Percentiles rank a stretch among this genome's conserved stretches.
phyloP scores from a whole-genome alignment of 1,284 basidiomycete genomes.

The Coriolopsis trogii region DNA sequence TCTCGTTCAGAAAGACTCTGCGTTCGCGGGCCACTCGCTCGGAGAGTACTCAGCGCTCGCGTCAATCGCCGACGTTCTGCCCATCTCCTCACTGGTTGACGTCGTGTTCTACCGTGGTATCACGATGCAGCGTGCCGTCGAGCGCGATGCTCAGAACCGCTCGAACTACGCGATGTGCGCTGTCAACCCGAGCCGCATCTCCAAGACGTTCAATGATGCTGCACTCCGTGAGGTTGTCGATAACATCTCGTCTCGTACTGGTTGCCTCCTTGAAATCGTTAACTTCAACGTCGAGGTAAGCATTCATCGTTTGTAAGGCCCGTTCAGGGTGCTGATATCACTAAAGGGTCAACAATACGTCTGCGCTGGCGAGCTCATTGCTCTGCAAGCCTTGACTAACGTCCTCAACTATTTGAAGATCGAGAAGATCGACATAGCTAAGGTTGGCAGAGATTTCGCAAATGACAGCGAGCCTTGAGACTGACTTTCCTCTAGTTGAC shows the following conservation, averaged over 20 bases:
- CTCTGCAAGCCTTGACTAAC: conserved; percentile 92
- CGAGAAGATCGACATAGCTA: conserved; percentile 94
- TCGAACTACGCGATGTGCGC: conserved; percentile 99
- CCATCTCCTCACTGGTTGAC: conserved; percentile 95
- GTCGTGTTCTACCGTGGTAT: conserved; percentile 99
- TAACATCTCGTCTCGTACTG: conserved; percentile 76
- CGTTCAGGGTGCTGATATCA: background rate
- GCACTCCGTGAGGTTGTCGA: conserved; percentile 96
- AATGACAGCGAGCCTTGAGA: background rate
- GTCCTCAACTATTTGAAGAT: conserved; percentile 97
- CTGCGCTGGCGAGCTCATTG: conserved; percentile 93
- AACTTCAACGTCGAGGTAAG: conserved; percentile 95
- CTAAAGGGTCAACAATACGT: conserved; percentile 93
- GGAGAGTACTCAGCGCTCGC: conserved; percentile 98
- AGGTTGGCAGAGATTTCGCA: conserved; percentile 55
- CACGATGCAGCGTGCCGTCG: conserved; percentile 98
- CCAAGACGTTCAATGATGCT: conserved; percentile 90
- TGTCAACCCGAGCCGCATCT: conserved; percentile 95
- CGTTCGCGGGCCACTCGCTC: conserved; percentile 97
- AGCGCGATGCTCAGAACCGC: conserved; percentile 90
- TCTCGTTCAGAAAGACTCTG: conserved; percentile 88
- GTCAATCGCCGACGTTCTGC: conserved; percentile 94
- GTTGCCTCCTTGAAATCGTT: conserved; percentile 91
- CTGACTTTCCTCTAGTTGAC: conserved; percentile 59
- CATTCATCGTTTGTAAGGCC: background rate